Conservation (phyloP, 164 flowering plant genomes). For the Magnolia changhungtana region DNA sequence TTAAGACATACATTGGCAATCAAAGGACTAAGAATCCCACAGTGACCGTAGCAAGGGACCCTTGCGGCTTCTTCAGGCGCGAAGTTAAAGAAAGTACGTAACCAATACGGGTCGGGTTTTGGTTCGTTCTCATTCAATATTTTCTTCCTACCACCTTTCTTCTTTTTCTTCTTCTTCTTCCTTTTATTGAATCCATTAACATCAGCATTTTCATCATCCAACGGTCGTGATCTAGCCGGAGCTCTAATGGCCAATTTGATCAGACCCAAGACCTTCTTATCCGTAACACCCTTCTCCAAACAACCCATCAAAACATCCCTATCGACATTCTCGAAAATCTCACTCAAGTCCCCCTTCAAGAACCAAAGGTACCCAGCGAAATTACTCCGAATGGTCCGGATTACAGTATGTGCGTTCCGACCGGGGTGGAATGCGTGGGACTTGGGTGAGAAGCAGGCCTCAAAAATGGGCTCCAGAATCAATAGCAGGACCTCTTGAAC, state of each 20-base stretch:
- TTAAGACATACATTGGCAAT: constrained; percentile 75
- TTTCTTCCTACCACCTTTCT: constrained; percentile 52
- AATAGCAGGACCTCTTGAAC: constrained; percentile 86
- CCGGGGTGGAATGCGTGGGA: constrained; percentile 89
- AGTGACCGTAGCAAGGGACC: constrained; percentile 76
- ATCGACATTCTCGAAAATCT: constrained; percentile 44
- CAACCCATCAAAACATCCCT: constrained; percentile 45
- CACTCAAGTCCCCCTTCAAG: constrained; percentile 70
- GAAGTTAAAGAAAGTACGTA: constrained; percentile 75
- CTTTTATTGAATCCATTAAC: constrained; percentile 14
- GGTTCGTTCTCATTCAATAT: constrained; percentile 72
- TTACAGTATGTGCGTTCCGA: constrained; percentile 77
- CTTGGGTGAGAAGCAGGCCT: constrained; percentile 65
- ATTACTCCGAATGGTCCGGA: constrained; percentile 79
- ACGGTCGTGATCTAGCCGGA: neutral
- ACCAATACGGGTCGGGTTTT: constrained; percentile 97
- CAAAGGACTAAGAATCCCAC: constrained; percentile 91
- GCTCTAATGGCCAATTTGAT: constrained; percentile 50
- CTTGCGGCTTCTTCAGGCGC: constrained; percentile 85
- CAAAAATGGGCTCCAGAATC: constrained; percentile 83
- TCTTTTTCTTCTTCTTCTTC: constrained; percentile 43
- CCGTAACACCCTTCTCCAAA: constrained; percentile 65
- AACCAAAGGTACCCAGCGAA: constrained; percentile 96
- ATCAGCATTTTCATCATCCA: constrained; percentile 11
- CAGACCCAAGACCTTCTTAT: constrained; percentile 66